Conservation (phyloP, 139 green algal species). For the Protoeuglena noctilucae region DNA sequence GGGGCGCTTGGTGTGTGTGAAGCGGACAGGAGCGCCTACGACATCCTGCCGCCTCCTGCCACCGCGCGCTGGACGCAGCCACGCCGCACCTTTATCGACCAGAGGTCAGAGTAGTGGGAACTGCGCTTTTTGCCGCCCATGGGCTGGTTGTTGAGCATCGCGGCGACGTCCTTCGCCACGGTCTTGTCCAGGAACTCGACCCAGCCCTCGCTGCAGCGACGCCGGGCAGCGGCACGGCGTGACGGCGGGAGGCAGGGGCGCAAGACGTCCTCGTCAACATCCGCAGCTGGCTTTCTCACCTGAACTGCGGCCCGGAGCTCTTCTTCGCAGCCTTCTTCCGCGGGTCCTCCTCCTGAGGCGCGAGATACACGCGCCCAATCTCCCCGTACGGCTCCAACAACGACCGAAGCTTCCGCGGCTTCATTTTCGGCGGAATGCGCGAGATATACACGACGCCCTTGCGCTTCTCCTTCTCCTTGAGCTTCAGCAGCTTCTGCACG, state of each 20-base stretch:
- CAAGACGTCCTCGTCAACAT: background rate
- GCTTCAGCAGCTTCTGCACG: conserved; percentile 20
- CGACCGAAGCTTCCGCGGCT: conserved; percentile 77
- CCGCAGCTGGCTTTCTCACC: background rate
- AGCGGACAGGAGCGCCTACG: no score
- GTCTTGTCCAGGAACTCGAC: conserved; percentile 88
- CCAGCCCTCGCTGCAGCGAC: conserved; percentile 72
- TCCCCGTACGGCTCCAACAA: conserved; percentile 61
- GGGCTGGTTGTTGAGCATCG: conserved; percentile 7
- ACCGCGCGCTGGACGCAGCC: no score
- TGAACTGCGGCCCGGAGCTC: background rate
- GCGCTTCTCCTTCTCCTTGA: conserved; percentile 29
- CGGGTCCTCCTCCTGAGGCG: conserved; percentile 38
- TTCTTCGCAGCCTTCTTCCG: conserved; percentile 16
- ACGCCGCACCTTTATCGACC: conserved; percentile 84
- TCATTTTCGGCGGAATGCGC: conserved; percentile 56
- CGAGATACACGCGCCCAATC: conserved; percentile 67
- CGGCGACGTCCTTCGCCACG: conserved; percentile 55
- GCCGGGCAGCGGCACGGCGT: background rate
- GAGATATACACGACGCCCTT: conserved; percentile 61
- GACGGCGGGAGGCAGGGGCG: background rate
- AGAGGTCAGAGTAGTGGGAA: conserved; percentile 81
- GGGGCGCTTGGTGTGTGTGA: no score
- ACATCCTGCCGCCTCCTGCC: no score
- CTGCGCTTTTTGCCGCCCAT: conserved; percentile 68